Conservation (phyloP, 1,139 yeast species). For the Taphrina pruni region DNA sequence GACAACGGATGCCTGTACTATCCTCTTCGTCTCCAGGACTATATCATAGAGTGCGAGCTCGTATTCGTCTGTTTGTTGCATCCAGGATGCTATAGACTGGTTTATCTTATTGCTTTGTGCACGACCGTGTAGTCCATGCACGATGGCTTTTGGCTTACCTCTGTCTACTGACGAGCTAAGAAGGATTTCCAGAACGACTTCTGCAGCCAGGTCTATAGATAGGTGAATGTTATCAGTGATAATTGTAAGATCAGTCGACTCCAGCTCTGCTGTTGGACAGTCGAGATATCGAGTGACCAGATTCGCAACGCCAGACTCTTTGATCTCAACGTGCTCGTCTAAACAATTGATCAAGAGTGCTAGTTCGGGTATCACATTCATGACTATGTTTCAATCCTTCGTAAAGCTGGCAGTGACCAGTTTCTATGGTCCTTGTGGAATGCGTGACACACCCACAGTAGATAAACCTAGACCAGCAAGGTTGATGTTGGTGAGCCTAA, state of each 20-base stretch:
- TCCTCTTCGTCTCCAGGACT: not conserved
- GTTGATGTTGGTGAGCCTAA: no score
- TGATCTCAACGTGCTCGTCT: not conserved
- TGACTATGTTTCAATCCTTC: not conserved
- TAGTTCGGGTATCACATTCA: not conserved
- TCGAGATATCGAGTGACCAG: not conserved
- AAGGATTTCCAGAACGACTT: not conserved
- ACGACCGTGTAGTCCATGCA: not conserved
- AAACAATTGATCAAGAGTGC: conserved; percentile 4
- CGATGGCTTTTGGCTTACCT: not conserved
- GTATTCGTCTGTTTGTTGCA: not conserved
- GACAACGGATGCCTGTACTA: not conserved
- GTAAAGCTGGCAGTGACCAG: no score
- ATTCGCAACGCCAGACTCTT: not conserved
- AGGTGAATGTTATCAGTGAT: not conserved
- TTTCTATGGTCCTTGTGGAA: no score
- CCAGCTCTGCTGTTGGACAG: conserved; percentile 1
- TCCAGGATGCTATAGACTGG: not conserved
- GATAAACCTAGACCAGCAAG: no score
- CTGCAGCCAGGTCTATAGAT: not conserved
- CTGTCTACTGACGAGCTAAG: not conserved
- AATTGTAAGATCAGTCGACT: not conserved
- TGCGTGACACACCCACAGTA: no score
- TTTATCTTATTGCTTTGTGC: not conserved
- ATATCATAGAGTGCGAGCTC: not conserved